Evolutionary conservation across 352 stramenopile species (phyloP).

Genomic region (Phytophthora kernoviae): DNA sequence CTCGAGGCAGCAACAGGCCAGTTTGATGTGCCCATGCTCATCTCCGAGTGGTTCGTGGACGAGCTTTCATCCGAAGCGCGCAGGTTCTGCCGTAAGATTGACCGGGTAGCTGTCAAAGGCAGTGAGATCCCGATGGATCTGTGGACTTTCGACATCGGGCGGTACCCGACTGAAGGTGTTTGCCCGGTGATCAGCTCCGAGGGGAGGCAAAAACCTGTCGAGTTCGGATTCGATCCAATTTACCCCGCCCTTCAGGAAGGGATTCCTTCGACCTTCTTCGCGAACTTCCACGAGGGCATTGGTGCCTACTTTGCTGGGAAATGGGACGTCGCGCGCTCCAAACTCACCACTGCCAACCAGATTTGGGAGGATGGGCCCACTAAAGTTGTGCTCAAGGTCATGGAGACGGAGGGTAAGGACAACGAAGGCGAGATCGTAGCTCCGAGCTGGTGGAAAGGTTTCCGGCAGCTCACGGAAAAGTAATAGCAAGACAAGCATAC

Average conservation of each 20-base stretch:
- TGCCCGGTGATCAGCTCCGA: slow-evolving; percentile 52
- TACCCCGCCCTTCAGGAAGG: slow-evolving; percentile 77
- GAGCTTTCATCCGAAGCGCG: slow-evolving; percentile 89
- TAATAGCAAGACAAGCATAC: slow-evolving; percentile 35
- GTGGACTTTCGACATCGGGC: slow-evolving; percentile 94
- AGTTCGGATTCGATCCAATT: slow-evolving; percentile 79
- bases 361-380: slow-evolving; percentile 88
- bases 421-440: slow-evolving; percentile 69
- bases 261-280: slow-evolving; percentile 89
- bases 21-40: slow-evolving; percentile 94
- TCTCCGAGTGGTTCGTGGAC: slow-evolving; percentile 96
- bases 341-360: slow-evolving; percentile 90
- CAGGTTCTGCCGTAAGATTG: slow-evolving; percentile 92
- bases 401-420: slow-evolving; percentile 88
- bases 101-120: slow-evolving; percentile 97
- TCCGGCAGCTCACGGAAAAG: slow-evolving; percentile 93
- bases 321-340: slow-evolving; percentile 85
- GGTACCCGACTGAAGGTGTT: slow-evolving; percentile 70
- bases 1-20: slow-evolving; percentile 96
- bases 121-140: slow-evolving; percentile 94
- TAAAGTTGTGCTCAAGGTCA: slow-evolving; percentile 92
- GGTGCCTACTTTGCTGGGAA: slow-evolving; percentile 93
- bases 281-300: slow-evolving; percentile 93
- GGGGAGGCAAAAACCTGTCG: slow-evolving; percentile 80
- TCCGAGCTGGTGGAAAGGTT: slow-evolving; percentile 92